phyloP scores from a whole-genome alignment of 345 rosid species.

The Eucalyptus paniculata region DNA sequence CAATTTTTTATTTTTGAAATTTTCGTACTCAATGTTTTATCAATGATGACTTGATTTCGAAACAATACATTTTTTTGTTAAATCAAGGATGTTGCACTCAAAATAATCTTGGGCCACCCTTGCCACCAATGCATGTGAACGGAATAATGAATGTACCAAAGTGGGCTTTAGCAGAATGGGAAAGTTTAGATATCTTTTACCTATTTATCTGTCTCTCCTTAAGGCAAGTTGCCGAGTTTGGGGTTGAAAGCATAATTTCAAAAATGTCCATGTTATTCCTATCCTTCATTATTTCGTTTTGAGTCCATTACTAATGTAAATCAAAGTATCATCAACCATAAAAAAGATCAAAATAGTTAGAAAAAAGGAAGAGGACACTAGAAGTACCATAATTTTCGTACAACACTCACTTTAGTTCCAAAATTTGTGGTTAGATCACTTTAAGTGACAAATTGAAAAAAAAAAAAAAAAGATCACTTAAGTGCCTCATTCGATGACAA shows the following conservation, averaged over 20 bases:
- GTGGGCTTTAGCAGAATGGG: background rate
- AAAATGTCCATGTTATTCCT: background rate
- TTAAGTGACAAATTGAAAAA: no score
- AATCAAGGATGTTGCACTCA: background rate
- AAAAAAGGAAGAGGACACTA: background rate
- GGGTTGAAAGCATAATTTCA: background rate
- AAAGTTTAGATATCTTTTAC: background rate
- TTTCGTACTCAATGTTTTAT: background rate
- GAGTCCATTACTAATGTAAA: background rate
- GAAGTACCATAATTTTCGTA: background rate
- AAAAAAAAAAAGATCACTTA: no score
- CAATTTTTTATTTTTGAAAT: background rate
- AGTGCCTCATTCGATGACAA: rapidly evolving
- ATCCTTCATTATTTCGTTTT: background rate
- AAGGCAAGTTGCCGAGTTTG: background rate
- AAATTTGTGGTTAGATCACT: background rate
- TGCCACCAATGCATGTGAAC: background rate
- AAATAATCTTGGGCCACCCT: background rate
- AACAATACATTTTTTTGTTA: background rate
- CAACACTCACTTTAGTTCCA: background rate
- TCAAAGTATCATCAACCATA: background rate
- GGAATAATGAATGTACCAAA: background rate
- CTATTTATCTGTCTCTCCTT: background rate
- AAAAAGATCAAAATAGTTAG: background rate
- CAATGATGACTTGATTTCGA: background rate